These are phyloP conservation scores for Amylostereum chailletii DNA, from an alignment of 1,284 basidiomycete species.

Conservation along the genomic window DNA sequence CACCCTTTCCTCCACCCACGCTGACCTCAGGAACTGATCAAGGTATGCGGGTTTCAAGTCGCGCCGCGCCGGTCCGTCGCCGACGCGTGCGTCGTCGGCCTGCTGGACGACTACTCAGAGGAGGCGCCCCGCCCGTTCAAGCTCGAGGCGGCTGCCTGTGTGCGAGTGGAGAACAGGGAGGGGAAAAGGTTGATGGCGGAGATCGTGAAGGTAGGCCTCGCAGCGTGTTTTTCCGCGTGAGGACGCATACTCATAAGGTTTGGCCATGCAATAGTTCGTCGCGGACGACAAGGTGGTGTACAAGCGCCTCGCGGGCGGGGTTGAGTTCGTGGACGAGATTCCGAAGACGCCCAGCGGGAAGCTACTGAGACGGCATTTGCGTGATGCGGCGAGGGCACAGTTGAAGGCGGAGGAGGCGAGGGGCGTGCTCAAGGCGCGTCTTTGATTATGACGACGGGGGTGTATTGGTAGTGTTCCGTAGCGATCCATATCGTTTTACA, in stretches of 20 bases:
- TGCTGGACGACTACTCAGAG: slow-evolving; percentile 38
- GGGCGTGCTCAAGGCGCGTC: too few relatives aligned
- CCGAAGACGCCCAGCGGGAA: slow-evolving; percentile 32
- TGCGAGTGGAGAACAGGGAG: background rate
- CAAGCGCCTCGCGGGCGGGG: slow-evolving; percentile 33
- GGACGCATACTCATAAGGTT: too few relatives aligned
- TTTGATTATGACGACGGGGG: too few relatives aligned
- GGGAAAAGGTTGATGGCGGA: slow-evolving; percentile 5
- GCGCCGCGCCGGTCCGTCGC: slow-evolving; percentile 28
- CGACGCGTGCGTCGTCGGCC: slow-evolving; percentile 36
- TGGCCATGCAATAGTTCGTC: slow-evolving; percentile 12
- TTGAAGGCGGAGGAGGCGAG: too few relatives aligned
- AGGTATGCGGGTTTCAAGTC: slow-evolving; percentile 23
- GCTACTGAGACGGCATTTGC: slow-evolving; percentile 22
- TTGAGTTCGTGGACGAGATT: slow-evolving; percentile 29
- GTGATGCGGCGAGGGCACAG: slow-evolving; percentile 12
- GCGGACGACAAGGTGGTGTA: slow-evolving; percentile 22
- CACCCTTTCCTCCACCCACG: background rate
- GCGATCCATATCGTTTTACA: too few relatives aligned
- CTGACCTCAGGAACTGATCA: slow-evolving; percentile 21
- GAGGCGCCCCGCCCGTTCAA: slow-evolving; percentile 34
- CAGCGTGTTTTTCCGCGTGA: background rate
- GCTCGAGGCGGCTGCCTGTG: slow-evolving; percentile 7
- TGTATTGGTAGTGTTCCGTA: too few relatives aligned
- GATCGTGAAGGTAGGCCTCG: slow-evolving; percentile 4